These are phyloP conservation scores for Chlamydomonas incerta DNA, from an alignment of 139 green algal species.

Conservation along the genomic window DNA sequence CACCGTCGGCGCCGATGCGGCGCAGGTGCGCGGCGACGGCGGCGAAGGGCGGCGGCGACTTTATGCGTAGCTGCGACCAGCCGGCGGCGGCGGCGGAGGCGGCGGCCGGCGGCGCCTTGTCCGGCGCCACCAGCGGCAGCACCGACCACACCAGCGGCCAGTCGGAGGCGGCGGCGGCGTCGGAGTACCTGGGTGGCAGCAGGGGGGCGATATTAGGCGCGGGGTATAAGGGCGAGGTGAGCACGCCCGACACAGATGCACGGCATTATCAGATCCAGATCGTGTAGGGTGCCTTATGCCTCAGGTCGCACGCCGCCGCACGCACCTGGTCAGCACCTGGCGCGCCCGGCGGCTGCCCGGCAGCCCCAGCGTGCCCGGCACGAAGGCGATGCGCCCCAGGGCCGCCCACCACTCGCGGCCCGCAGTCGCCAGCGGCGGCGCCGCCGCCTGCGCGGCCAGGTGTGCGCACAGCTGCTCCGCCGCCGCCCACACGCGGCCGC, in stretches of 20 bases:
- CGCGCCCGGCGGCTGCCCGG: conserved; percentile 38
- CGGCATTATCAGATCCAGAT: too few species aligned
- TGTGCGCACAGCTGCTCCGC: conserved; percentile 31
- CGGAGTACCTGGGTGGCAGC: conserved; percentile 2
- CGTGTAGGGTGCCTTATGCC: too few species aligned
- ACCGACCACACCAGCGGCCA: conserved; percentile 74
- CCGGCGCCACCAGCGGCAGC: conserved; percentile 54
- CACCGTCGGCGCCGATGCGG: conserved; percentile 54
- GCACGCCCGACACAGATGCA: too few species aligned
- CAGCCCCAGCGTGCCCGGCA: conserved; percentile 55
- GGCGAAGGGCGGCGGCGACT: conserved; percentile 60
- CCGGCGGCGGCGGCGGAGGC: conserved; percentile 37
- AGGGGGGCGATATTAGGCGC: too few species aligned
- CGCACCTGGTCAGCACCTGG: conserved; percentile 47
- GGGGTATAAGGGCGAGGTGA: too few species aligned
- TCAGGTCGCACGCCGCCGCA: not conserved
- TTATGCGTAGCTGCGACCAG: conserved; percentile 54
- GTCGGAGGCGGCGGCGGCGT: conserved; percentile 59
- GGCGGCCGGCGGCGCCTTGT: conserved; percentile 35
- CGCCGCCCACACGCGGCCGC: not conserved
- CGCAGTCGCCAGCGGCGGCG: not conserved
- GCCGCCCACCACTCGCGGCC: conserved; percentile 40
- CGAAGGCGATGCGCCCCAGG: conserved; percentile 50
- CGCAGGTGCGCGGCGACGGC: conserved; percentile 65
- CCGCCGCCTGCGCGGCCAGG: not conserved